Percentiles rank a stretch among this genome's conserved stretches.
phyloP scores from a whole-genome alignment of 108 stramenopile species.

The Stephanodiscus minutulus region DNA sequence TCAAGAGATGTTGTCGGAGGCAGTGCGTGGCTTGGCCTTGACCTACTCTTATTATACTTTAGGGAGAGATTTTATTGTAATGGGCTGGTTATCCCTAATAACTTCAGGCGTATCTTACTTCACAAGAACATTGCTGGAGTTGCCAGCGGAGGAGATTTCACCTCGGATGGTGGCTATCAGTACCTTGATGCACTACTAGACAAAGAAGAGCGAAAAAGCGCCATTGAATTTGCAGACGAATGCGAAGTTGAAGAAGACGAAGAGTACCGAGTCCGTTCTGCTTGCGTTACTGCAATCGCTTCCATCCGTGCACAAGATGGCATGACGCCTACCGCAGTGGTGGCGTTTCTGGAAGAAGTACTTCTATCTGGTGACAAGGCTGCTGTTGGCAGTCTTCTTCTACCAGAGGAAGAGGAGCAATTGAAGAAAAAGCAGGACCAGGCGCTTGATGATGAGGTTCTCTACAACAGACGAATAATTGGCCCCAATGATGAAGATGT shows the following conservation, averaged over 20 bases:
- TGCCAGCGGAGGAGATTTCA: constrained; percentile 43
- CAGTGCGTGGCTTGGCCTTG: constrained; percentile 77
- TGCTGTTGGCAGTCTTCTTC: constrained; percentile 60
- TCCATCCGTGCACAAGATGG: constrained; percentile 84
- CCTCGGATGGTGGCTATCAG: constrained; percentile 62
- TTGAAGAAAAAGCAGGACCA: constrained; percentile 51
- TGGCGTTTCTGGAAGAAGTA: constrained; percentile 73
- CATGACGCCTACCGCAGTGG: constrained; percentile 66
- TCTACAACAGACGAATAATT: constrained; percentile 34
- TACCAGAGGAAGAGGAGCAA: constrained; percentile 69
- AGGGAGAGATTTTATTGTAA: constrained; percentile 77
- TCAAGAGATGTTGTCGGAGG: constrained; percentile 63
- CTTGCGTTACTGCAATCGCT: constrained; percentile 81
- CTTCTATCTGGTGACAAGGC: constrained; percentile 73
- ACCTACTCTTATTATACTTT: constrained; percentile 83
- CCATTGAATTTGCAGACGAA: constrained; percentile 76
- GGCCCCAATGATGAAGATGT: constrained; percentile 54
- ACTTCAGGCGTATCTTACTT: constrained; percentile 71
- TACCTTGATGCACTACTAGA: constrained; percentile 75
- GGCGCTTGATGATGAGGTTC: constrained; percentile 40
- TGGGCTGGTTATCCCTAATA: constrained; percentile 68
- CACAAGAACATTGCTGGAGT: constrained; percentile 73
- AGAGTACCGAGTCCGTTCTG: constrained; percentile 78
- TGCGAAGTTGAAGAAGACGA: constrained; percentile 88
- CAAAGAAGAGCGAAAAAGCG: constrained; percentile 59